Conservation (phyloP, 2,329 filamentous ascomycete species). For the Penicillium janthinellum region DNA sequence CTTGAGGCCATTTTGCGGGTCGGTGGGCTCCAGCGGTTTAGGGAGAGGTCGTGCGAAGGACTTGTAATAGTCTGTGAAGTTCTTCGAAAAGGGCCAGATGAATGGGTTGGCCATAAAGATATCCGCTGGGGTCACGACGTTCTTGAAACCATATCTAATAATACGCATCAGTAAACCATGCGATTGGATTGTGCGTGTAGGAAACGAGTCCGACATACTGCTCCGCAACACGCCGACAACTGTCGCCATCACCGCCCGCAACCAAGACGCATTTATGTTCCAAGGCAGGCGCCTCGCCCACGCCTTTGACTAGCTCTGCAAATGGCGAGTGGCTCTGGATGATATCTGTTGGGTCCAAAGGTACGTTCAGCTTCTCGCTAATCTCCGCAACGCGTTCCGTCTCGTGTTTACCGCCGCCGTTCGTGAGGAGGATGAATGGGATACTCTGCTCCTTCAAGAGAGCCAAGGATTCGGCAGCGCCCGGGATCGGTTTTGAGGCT, state of each 20-base stretch:
- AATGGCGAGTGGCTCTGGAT: constrained; percentile 93
- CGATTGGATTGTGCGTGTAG: neutral
- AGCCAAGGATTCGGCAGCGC: constrained; percentile 71
- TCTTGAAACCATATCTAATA: constrained; percentile 70
- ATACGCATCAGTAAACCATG: neutral
- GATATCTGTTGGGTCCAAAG: constrained; percentile 69
- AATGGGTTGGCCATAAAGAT: constrained; percentile 72
- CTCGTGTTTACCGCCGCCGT: constrained; percentile 88
- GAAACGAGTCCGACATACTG: constrained; percentile 43
- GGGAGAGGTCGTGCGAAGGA: constrained; percentile 42
- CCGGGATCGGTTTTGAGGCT: constrained; percentile 74
- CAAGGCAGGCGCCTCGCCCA: constrained; percentile 55
- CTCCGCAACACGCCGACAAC: constrained; percentile 73
- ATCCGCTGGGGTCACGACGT: constrained; percentile 83
- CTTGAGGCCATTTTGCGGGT: constrained; percentile 61
- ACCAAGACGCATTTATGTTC: constrained; percentile 71
- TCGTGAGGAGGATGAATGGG: constrained; percentile 93
- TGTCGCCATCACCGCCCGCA: constrained; percentile 67
- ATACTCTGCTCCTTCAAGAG: constrained; percentile 74
- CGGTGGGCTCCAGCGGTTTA: constrained; percentile 39
- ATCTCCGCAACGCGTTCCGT: constrained; percentile 70
- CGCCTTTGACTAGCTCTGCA: constrained; percentile 65
- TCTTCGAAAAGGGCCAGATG: constrained; percentile 80
- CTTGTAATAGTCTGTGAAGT: constrained; percentile 65
- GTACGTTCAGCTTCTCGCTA: constrained; percentile 64